A percentile compares a stretch with the other conserved stretches of the same genome.
phyloP scores from a whole-genome alignment of 331 rosid species.

The Malus hybrid region DNA sequence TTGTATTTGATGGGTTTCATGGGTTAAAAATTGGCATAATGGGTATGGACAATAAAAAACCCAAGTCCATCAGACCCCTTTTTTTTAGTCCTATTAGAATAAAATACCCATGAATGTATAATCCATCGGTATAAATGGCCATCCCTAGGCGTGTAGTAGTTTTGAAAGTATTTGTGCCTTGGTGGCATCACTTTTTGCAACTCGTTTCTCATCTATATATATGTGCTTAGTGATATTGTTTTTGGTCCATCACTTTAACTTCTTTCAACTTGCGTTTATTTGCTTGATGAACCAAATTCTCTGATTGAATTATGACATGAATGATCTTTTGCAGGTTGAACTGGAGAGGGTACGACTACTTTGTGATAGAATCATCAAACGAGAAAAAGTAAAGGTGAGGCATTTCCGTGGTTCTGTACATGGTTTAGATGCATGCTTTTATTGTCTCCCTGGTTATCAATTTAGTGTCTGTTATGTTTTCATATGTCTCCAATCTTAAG shows the following conservation, averaged over 20 bases:
- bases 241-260: background rate
- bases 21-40: too few species aligned
- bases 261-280: background rate
- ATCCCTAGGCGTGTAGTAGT: background rate
- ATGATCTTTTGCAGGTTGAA: conserved; percentile 66
- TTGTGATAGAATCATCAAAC: conserved; percentile 89
- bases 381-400: conserved; percentile 88
- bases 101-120: too few species aligned
- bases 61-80: too few species aligned
- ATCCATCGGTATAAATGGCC: too few species aligned
- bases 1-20: too few species aligned
- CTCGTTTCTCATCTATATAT: background rate
- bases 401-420: background rate
- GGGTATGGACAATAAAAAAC: too few species aligned
- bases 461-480: background rate
- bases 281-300: background rate
- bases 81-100: too few species aligned
- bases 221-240: background rate
- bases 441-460: background rate
- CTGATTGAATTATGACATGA: conserved; percentile 2
- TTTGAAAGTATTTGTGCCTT: background rate
- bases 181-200: background rate
- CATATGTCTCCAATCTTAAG: background rate
- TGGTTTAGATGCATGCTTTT: background rate
- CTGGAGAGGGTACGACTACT: conserved; percentile 91